Base-by-base conservation (phyloP, 1,139 yeast species). In the Saccharomyces hybrid region DNA sequence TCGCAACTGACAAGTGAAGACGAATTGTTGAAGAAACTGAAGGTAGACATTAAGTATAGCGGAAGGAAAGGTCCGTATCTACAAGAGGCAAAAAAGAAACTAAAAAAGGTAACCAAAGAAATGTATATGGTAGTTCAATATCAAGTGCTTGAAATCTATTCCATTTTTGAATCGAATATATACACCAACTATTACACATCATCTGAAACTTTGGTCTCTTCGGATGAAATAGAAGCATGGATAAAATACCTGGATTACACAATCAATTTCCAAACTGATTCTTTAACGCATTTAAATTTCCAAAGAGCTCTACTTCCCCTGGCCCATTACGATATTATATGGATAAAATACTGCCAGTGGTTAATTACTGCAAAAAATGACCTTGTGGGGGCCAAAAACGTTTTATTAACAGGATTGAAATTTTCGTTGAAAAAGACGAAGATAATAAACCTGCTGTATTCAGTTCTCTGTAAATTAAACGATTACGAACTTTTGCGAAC, bases 1-100 rank as follows among this genome's bases (percentile, higher is more conserved):
- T 52, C 53, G 23, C 61, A 57, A 19, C 56, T 72, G 49, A 67
- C 68, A 0, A 55, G 64, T 3, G 55, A 63, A 19, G 55, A 55
- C 1, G 77, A 73, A 19, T 51, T 73, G 11, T 7, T 16, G 3
- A 68, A 69, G 26, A 69, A 65, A 52, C 62, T 70, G 38, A 73
- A 73, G 53, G 52, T 72, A 1, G 65, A 68, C 49, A 55, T 55
- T 7, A 42, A 57, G 16, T 58, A 52, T 49, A 55, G 52, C 25
- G 67, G 64, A 25, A 66, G 68, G 57, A 63, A 57, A 41, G 70
- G 70, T 25, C 69, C 70, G 25, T 59, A 60, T 29, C 54, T 68
- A 32, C 54, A 58, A 19, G 70, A 66, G 19, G 65, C 64, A 11
- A 69, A 69, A 48, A 63, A 61, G 46, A 56, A 56, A 13, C 44